Evolutionary conservation across 2,329 filamentous ascomycete genomes (phyloP), one percentile per base, ranked within the genome.

Genomic region (Xylaria sp.): DNA sequence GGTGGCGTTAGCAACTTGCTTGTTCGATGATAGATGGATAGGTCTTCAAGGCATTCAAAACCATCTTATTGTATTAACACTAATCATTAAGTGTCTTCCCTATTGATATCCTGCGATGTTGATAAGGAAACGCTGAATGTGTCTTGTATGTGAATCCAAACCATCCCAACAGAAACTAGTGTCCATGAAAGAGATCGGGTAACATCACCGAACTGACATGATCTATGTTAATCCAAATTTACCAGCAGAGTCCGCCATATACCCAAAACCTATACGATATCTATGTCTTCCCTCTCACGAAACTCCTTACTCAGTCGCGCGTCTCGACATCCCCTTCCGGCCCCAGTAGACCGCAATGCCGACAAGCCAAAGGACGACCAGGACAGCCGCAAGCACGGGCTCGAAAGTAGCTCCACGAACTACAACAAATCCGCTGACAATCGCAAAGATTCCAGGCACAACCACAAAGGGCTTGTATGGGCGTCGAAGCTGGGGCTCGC

Each of bases 361-460:
- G 2, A 81, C 46, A 1, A 73, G 57, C 77, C 84, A 81, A 1
- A 87, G 74, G 0, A 67, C 75, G 1, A 81, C 68, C n/a, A 86
- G 71, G 1, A 85, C 74, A 0, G 77, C 64, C 0, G 83, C 81
- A 57, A 84, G 81, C 0, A 76, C 63, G 0, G 83, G 83, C 0
- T 82, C 83, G 69, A 86, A 87, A 0, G 80, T 76, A 0, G 83
- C 83, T 0, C 83, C 84, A 10, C 84, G 73, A 0, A 82, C 67
- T 0, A 87, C 82, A 0, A 87, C 82, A 23, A 86, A 81, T 0
- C 81, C 82, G 60, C 83, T 86, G 1, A 86, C 83, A 0, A 83
- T 50, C 0, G 80, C 76, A 62, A 87, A 87, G 0, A 79, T 67
- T 0, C 78, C 55, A 0, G 84, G 84, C 8, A 85, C 74, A 2